These are phyloP conservation scores for Mycosarcoma maydis DNA, from an alignment of 1,284 basidiomycete genomes.

Conservation along the genomic window DNA sequence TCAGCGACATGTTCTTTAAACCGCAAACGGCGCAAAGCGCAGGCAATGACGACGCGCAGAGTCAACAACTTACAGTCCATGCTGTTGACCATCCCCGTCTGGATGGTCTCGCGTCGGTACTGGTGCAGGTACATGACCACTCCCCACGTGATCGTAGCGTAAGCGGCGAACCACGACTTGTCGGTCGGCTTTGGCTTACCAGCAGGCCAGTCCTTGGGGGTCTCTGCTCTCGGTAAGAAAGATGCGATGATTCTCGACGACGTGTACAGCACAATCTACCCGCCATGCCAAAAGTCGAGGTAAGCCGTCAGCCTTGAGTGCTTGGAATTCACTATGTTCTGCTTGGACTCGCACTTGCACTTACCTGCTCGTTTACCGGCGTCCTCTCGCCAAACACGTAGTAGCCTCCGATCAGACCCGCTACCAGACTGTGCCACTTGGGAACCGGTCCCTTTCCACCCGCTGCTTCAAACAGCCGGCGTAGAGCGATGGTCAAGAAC, in stretches of 20 bases:
- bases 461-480: slow-evolving; percentile 73
- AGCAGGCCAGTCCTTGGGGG: slow-evolving; percentile 53
- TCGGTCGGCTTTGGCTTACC: slow-evolving; percentile 68
- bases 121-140: slow-evolving; percentile 97
- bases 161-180: slow-evolving; percentile 81
- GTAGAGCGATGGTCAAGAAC: slow-evolving; percentile 81
- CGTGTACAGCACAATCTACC: slow-evolving; percentile 88
- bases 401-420: slow-evolving; percentile 91
- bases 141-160: slow-evolving; percentile 92
- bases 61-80: slow-evolving; percentile 68
- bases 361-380: slow-evolving; percentile 96
- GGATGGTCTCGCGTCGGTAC: slow-evolving; percentile 83
- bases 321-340: too few species aligned
- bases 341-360: too few species aligned
- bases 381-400: slow-evolving; percentile 91
- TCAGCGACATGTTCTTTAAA: too few species aligned
- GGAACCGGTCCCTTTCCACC: slow-evolving; percentile 78
- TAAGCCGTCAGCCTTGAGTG: too few species aligned
- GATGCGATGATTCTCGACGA: slow-evolving; percentile 59
- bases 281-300: neutral
- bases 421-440: slow-evolving; percentile 82
- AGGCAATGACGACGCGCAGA: too few species aligned
- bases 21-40: too few species aligned
- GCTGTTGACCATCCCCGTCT: slow-evolving; percentile 81
- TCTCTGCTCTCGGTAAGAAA: slow-evolving; percentile 61